Conservation (phyloP, 495 filamentous ascomycete genomes). For the Aspergillus wentii region DNA sequence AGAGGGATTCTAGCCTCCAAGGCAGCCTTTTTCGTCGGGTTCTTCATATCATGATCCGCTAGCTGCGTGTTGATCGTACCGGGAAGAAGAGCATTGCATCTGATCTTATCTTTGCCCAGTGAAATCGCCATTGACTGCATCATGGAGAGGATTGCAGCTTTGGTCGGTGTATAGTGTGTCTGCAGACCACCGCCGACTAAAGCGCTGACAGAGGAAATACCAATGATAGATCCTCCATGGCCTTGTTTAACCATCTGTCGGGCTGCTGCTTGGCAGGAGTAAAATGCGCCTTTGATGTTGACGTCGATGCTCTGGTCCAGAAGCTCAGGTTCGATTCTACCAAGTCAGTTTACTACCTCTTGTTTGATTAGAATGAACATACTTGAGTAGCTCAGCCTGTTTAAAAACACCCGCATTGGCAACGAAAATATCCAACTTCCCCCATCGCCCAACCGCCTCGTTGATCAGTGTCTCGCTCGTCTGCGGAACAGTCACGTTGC, state of each 20-base stretch:
- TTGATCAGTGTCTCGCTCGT: slow-evolving; percentile 50
- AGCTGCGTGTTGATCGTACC: slow-evolving; percentile 36
- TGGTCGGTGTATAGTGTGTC: slow-evolving; percentile 40
- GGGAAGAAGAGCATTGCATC: slow-evolving; percentile 25
- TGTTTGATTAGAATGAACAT: slow-evolving; percentile 12
- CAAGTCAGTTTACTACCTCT: slow-evolving; percentile 3
- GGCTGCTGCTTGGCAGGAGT: slow-evolving; percentile 50
- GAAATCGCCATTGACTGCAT: slow-evolving; percentile 35
- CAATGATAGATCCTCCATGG: slow-evolving; percentile 43
- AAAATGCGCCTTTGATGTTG: slow-evolving; percentile 67
- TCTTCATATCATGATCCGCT: slow-evolving; percentile 66
- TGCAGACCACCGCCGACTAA: slow-evolving; percentile 24
- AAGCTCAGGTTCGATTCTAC: slow-evolving; percentile 30
- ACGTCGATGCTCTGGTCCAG: slow-evolving; percentile 37
- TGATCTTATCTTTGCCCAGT: slow-evolving; percentile 21
- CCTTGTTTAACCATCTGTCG: slow-evolving; percentile 28
- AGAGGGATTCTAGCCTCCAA: slow-evolving; percentile 76
- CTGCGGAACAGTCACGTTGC: slow-evolving; percentile 55
- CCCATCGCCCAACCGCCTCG: slow-evolving; percentile 49
- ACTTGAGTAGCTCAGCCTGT: slow-evolving; percentile 70
- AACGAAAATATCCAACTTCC: slow-evolving; percentile 67
- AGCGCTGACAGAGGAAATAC: slow-evolving; percentile 40
- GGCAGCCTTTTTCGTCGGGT: slow-evolving; percentile 58
- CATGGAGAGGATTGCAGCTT: slow-evolving; percentile 46
- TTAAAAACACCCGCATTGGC: slow-evolving; percentile 81